phyloP scores from a whole-genome alignment of 1,284 basidiomycete species.

The Cryptococcus sp. region DNA sequence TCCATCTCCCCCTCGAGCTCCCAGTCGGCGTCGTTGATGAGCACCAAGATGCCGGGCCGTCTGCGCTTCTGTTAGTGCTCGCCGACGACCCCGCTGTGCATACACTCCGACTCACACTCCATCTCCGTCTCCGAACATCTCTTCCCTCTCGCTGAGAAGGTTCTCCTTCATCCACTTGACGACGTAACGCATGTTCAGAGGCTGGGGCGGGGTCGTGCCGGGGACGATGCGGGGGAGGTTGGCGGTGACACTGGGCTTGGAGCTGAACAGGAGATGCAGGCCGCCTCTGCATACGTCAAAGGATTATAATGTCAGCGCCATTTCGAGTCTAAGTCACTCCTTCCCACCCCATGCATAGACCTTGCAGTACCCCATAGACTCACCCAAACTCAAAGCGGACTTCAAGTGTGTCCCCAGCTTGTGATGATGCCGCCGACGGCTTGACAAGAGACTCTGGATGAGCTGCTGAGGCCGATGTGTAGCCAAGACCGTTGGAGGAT shows the following conservation, averaged over 20 bases:
- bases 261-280: conserved; percentile 78
- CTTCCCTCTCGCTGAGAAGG: conserved; percentile 76
- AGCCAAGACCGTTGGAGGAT: conserved; percentile 27
- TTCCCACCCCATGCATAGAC: too few species aligned
- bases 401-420: conserved; percentile 25
- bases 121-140: conserved; percentile 83
- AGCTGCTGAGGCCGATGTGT: conserved; percentile 14
- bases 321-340: background rate
- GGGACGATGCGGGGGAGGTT: conserved; percentile 57
- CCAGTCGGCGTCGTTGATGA: conserved; percentile 97
- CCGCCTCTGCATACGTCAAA: conserved; percentile 62
- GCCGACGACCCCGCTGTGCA: background rate
- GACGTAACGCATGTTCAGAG: conserved; percentile 68
- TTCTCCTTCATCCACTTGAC: conserved; percentile 75
- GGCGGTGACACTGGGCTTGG: conserved; percentile 60
- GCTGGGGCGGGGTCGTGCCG: conserved; percentile 43
- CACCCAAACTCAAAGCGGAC: conserved; percentile 49
- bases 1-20: conserved; percentile 93
- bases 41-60: conserved; percentile 89
- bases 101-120: conserved; percentile 68
- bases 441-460: conserved; percentile 12
- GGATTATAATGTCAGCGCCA: conserved; percentile 1
- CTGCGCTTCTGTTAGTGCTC: conserved; percentile 51
- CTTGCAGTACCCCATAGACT: conserved; percentile 16
- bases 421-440: conserved; percentile 7